Evolutionary conservation across 345 rosid genomes (phyloP).

Genomic region (Boechera stricta): DNA sequence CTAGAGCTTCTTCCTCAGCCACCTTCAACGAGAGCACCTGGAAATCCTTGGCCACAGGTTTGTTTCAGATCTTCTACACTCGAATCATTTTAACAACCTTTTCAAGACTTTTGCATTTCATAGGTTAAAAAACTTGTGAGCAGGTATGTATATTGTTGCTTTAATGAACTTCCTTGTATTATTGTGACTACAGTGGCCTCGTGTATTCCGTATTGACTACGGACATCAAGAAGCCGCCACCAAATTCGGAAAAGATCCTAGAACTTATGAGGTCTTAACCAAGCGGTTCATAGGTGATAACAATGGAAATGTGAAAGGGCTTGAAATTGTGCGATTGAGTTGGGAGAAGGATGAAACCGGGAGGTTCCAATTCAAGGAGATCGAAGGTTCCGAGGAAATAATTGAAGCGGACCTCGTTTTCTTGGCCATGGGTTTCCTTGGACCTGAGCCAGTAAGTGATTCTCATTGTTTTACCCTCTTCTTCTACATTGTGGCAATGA

Average conservation of each 20-base stretch:
- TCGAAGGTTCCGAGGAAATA: conserved; percentile 83
- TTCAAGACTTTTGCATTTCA: conserved; percentile 1
- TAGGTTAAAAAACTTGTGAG: not conserved
- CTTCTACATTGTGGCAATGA: not conserved
- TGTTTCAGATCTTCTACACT: not conserved
- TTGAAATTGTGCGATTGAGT: conserved; percentile 67
- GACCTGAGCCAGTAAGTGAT: conserved; percentile 85
- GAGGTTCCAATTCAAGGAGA: conserved; percentile 81
- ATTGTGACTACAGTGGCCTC: conserved; percentile 81
- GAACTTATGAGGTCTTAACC: conserved; percentile 89
- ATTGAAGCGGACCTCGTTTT: conserved; percentile 89
- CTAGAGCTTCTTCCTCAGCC: conserved; percentile 97
- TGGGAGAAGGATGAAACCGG: conserved; percentile 98
- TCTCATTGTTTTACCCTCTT: not conserved
- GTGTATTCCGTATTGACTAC: conserved; percentile 87
- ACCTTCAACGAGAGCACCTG: conserved; percentile 81
- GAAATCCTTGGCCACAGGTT: conserved; percentile 99
- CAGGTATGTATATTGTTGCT: conserved; percentile 3
- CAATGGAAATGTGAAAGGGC: conserved; percentile 79
- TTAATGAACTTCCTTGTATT: conserved; percentile 10
- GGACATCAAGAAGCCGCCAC: conserved; percentile 94
- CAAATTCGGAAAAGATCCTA: conserved; percentile 92
- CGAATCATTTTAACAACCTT: not conserved
- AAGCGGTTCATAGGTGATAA: conserved; percentile 90
- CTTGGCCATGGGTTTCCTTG: conserved; percentile 98